Conservation (phyloP, 306 rosid species). For the Prunus persica region DNA sequence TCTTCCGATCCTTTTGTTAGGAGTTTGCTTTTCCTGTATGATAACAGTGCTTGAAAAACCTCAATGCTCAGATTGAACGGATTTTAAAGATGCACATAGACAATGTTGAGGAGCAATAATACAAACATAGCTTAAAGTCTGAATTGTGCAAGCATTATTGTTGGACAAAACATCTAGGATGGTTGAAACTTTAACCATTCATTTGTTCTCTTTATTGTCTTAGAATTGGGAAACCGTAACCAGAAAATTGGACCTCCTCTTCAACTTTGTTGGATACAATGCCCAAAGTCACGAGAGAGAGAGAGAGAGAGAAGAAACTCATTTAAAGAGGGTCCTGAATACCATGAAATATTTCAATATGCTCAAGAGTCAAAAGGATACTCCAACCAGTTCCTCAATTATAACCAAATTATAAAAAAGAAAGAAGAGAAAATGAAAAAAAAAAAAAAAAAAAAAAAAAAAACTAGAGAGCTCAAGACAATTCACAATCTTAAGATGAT, state of each 20-base stretch:
- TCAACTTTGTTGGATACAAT: too few species aligned
- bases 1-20: neutral
- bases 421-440: neutral
- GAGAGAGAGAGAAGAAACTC: neutral
- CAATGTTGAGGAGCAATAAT: neutral
- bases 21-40: neutral
- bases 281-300: too few species aligned
- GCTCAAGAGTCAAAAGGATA: conserved; percentile 23
- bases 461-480: conserved; percentile 25
- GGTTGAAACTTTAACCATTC: neutral
- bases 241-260: too few species aligned
- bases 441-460: conserved; percentile 12
- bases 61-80: neutral
- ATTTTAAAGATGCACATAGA: neutral
- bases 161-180: neutral
- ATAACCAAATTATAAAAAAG: neutral
- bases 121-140: neutral
- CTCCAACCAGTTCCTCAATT: conserved; percentile 39
- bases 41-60: too few species aligned
- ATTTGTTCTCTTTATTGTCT: neutral
- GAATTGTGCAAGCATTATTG: too few species aligned
- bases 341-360: conserved; percentile 28
- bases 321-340: conserved; percentile 24
- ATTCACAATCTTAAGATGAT: conserved; percentile 37
- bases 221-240: too few species aligned